Base-by-base conservation (phyloP, 345 rosid species). In the Ricinus communis region DNA sequence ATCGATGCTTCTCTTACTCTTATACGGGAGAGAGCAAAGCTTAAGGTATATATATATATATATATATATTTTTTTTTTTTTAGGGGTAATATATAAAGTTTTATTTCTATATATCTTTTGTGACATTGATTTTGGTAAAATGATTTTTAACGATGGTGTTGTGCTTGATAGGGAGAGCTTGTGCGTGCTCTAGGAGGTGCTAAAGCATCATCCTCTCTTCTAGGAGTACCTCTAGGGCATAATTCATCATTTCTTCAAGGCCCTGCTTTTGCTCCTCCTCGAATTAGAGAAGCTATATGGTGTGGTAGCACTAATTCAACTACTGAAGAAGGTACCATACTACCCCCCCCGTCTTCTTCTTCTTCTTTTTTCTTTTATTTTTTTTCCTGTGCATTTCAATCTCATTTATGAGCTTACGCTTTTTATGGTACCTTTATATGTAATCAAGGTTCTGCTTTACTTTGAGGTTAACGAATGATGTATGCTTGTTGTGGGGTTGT, bases 211-310 rank as follows among this genome's bases (percentile, higher is more conserved):
- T 56, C 99, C 12, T 74, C 98, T 24, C 92, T 95, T 75, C 90
- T 95, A 31, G 98, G 99, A 49, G 98, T 95, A 68, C 99, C 99
- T 12, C 76, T 95, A 58, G 99, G 99, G 38, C 98, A 95, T 62
- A 95, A 95, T 78, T 95, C 98, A 3, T 95, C 99, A 28, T 95
- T 95, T 83, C 96, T 95, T 85, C 99, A 95, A 76, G 99, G 99
- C 18, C 98, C 99, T 0, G 99, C 98, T 1, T 95, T 95, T 80
- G 97, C 99, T 58, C 97, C 98, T 68, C 99, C 99, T 56, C 85
- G 99, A 47, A 95, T 95, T 49, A 80, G 99, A 58, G 99, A 95
- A 79, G 99, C 98, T 45, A 95, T 95, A 65, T 95, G 99, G 99
- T 95, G 99, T 77, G 99, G 90, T 60, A 95, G 99, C 84, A 95